Evolutionary conservation across 768 basidiomycete species (phyloP), one percentile per base, ranked within the genome.

Genomic region (Phanerodontia chrysosporium): DNA sequence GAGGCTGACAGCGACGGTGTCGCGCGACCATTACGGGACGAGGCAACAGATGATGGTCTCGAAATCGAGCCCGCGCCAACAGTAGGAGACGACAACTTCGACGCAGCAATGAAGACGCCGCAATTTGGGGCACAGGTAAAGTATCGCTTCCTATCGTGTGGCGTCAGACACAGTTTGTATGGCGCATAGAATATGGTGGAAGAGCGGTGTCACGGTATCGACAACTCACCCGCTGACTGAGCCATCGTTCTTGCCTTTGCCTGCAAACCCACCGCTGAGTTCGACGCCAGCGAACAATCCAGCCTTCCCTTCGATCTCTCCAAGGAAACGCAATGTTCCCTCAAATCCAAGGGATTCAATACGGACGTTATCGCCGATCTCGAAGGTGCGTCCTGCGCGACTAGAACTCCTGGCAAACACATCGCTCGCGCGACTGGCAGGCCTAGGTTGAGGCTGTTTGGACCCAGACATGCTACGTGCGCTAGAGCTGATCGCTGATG

Each of bases 161-260:
- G 42, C 27, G 28, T n/a, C 29, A 32, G 29, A 16, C 4, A 22
- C 18, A 7, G 16, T 32, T 12, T 52, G 24, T 51, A 51, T 51
- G 49, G 55, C 21, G 45, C 63, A 44, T 62, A 55, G 60, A 61
- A 30, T 14, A 48, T 46, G 46, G 28, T 28, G 18, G 36, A 14
- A 42, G 39, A 27, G 25, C 12, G 22, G 13, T 25, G 14, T 35
- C 39, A 57, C 21, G 49, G 46, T 29, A 30, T 42, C 59, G 49
- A 21, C 24, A 22, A 80, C 92, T 77, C 69, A 97, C 95, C 92
- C 92, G 62, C 78, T 81, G 4, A 96, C 95, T 46, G 84, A 83
- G 32, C 96, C 96, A 66, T 98, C 84, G 66, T 99, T 99, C 76
- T 98, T 99, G 0, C 96, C 96, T 71, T 90, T 91, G 21, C 96